Base-by-base conservation (phyloP, 139 green algal genomes). In the Gonium pectorale region DNA sequence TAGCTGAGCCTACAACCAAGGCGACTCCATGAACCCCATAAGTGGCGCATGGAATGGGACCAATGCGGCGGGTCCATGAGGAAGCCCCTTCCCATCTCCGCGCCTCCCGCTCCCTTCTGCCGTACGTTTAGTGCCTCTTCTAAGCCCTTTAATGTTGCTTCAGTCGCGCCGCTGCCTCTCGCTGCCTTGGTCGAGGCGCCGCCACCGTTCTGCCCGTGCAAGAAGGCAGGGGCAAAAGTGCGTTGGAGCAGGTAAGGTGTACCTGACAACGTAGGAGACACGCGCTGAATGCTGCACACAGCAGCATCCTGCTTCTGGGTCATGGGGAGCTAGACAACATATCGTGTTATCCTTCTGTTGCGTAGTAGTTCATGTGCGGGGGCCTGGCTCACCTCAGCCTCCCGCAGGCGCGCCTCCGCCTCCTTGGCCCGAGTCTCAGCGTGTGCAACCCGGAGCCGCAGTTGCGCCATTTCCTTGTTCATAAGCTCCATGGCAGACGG, bases 31-130 rank as follows among this genome's bases (percentile, higher is more conserved):
- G 31, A 69, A 15, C n/a, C 64, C 37, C 63, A 44, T 8, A 56
- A 17, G 17, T 26, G 49, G 49, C 49, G 49, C 49, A 17, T 13
- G 49, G 49, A 13, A 56, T 26, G 49, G 17, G 49, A 26, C 17
- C 13, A 17, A 56, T 13, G 49, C 17, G 49, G 49, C 49, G 49
- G 17, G 49, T 13, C 13, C 13, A 26, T 56, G 49, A 26, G 13
- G 17, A 56, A 13, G 13, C 17, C 13, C 13, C 49, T 56, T 13
- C 17, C 49, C 49, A 56, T 56, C 49, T 56, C 49, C 49, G 13
- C 17, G 13, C 49, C 49, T 56, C 49, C 93, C 72, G 93, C 86
- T 46, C 87, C 86, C 74, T 94, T 79, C 66, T 94, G 24, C 9
- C 68, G 73, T 49, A 94, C 81, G 22, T 79, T 44, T 52, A 96